Conservation (phyloP, 2,329 filamentous ascomycete genomes). For the Fusarium sp. region DNA sequence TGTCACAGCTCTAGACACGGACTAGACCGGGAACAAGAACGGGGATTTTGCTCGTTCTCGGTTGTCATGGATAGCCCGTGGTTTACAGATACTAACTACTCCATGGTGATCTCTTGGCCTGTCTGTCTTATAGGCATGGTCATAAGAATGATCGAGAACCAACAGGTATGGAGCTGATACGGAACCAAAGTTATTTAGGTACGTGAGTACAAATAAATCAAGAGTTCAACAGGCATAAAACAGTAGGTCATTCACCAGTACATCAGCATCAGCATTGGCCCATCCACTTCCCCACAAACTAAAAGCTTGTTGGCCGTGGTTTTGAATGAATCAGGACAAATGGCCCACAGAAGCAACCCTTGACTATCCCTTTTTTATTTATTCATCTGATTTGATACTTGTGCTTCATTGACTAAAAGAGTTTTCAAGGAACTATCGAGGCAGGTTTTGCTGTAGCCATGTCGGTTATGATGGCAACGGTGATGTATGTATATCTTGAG, state of each 20-base stretch:
- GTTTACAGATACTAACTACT: too few relatives aligned
- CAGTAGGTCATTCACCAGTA: slow-evolving; percentile 1
- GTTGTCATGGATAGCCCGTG: not conserved
- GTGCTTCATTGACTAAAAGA: too few relatives aligned
- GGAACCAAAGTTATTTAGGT: not conserved
- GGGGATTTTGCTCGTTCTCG: slow-evolving; percentile 4
- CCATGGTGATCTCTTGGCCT: not conserved
- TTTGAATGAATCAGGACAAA: slow-evolving; percentile 27
- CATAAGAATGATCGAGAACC: not conserved
- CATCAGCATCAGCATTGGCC: slow-evolving; percentile 28
- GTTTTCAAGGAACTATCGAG: not conserved
- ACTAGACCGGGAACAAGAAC: slow-evolving; percentile 16
- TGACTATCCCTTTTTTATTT: slow-evolving; percentile 26
- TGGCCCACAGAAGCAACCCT: slow-evolving; percentile 30
- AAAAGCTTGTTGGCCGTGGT: slow-evolving; percentile 35
- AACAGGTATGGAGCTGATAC: not conserved
- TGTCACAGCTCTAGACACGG: slow-evolving; percentile 5
- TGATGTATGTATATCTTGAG: not conserved
- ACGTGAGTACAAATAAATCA: slow-evolving; percentile 6
- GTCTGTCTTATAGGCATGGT: not conserved
- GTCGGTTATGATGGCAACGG: not conserved
- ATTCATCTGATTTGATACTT: too few relatives aligned
- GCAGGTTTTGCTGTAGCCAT: not conserved
- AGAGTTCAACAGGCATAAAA: slow-evolving; percentile 1
- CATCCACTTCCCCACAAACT: slow-evolving; percentile 36